Percentiles rank a stretch among this genome's conserved stretches.
Conservation (phyloP, 1,284 basidiomycete species). For the Veloporphyrellus conicus region DNA sequence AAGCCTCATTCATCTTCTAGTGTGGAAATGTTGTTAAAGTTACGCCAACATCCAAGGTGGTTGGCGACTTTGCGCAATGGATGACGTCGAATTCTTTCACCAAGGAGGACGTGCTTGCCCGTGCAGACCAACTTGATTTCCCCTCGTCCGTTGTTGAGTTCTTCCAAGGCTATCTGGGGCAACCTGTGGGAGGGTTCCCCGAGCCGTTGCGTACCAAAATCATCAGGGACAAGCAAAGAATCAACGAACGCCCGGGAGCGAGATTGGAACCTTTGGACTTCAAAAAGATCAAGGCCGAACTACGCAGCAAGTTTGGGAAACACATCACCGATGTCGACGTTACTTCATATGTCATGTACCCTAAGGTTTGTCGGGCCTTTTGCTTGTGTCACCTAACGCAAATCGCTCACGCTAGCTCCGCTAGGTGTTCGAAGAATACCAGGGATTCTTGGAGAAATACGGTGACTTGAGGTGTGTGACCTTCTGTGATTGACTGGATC, state of each 20-base stretch:
- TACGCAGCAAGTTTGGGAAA: constrained; percentile 91
- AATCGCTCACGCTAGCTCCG: constrained; percentile 17
- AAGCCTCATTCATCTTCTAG: constrained; percentile 36
- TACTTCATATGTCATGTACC: constrained; percentile 94
- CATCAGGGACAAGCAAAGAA: constrained; percentile 90
- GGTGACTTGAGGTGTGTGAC: constrained; percentile 81
- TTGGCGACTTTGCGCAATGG: constrained; percentile 99
- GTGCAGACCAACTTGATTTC: constrained; percentile 92
- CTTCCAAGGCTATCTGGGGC: constrained; percentile 97
- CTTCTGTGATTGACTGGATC: constrained; percentile 9
- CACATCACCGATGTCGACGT: constrained; percentile 93
- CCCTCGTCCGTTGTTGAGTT: constrained; percentile 94
- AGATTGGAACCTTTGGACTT: constrained; percentile 88
- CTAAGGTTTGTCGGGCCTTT: constrained; percentile 56
- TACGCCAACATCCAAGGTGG: constrained; percentile 98
- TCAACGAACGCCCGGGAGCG: constrained; percentile 90
- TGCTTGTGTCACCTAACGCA: constrained; percentile 2
- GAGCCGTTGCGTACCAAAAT: constrained; percentile 89
- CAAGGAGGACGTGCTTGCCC: constrained; percentile 81
- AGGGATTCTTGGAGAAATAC: constrained; percentile 90
- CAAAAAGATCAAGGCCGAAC: constrained; percentile 91
- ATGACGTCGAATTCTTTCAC: constrained; percentile 94
- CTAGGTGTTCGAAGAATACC: constrained; percentile 96
- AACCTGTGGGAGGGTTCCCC: constrained; percentile 97
- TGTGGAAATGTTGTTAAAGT: constrained; percentile 99